Evolutionary conservation across 768 basidiomycete species (phyloP).

Genomic region (Leccinum subgranulosum): DNA sequence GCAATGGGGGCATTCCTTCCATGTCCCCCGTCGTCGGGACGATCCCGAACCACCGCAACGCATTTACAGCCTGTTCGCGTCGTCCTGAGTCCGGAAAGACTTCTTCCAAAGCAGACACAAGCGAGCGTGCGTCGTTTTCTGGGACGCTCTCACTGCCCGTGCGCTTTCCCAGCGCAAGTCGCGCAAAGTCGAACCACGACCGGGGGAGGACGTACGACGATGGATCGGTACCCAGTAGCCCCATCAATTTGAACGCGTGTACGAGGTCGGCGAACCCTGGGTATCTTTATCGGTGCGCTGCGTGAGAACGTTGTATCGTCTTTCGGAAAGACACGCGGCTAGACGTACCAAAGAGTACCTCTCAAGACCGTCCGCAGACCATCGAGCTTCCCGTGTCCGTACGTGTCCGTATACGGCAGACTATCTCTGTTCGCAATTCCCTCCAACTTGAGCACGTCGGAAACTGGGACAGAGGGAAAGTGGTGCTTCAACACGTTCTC

Average conservation of each 20-base stretch:
- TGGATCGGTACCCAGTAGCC: constrained; percentile 51
- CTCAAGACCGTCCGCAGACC: no score
- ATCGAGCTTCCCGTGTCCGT: constrained; percentile 47
- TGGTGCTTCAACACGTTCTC: constrained; percentile 50
- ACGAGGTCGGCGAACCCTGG: constrained; percentile 78
- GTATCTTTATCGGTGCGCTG: constrained; percentile 49
- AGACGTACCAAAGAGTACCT: constrained; percentile 72
- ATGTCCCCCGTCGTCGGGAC: constrained; percentile 6
- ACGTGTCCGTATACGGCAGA: constrained; percentile 63
- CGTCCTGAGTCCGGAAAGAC: constrained; percentile 14
- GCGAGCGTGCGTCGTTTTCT: constrained; percentile 22
- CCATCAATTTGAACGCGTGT: constrained; percentile 66
- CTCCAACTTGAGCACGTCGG: constrained; percentile 63
- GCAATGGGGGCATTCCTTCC: constrained; percentile 41
- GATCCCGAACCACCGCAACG: constrained; percentile 43
- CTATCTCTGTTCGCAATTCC: constrained; percentile 87
- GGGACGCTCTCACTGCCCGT: no score
- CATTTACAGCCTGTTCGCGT: constrained; percentile 31
- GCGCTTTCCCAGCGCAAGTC: constrained; percentile 30
- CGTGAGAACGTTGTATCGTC: accelerated
- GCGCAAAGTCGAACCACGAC: constrained; percentile 37
- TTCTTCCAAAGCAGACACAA: constrained; percentile 32
- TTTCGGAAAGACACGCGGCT: not conserved
- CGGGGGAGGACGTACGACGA: constrained; percentile 17
- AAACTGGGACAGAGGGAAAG: constrained; percentile 67